These are phyloP conservation scores for Phytophthora fragariaefolia DNA, from an alignment of 352 stramenopile species.

Conservation along the genomic window DNA sequence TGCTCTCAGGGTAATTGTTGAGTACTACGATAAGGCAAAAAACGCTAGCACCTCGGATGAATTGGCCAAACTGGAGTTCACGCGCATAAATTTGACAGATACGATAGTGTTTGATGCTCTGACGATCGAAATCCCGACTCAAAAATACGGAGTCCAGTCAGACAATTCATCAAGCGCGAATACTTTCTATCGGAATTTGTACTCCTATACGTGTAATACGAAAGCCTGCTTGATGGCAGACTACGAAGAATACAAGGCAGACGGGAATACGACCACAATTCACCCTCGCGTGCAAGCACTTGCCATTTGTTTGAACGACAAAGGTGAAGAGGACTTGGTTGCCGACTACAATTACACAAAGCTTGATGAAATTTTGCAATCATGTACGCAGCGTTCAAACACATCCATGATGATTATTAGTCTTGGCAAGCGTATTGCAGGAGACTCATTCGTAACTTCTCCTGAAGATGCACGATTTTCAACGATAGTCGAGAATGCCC, in stretches of 20 bases:
- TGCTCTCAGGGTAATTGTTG: neutral
- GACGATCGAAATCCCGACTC: constrained; percentile 12
- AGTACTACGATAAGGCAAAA: constrained; percentile 13
- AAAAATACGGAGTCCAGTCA: neutral
- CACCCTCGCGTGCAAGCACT: constrained; percentile 22
- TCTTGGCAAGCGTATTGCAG: constrained; percentile 19
- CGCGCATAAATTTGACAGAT: constrained; percentile 4
- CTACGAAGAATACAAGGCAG: neutral
- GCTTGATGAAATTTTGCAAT: constrained; percentile 4
- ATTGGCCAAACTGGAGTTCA: constrained; percentile 13
- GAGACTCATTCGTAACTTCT: constrained; percentile 6
- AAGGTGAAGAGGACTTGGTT: neutral
- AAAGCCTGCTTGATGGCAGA: neutral
- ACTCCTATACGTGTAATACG: neutral
- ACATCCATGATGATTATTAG: constrained; percentile 23
- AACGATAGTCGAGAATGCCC: constrained; percentile 9
- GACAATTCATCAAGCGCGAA: constrained; percentile 12
- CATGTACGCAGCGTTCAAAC: constrained; percentile 16
- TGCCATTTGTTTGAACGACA: constrained; percentile 17
- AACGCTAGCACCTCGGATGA: constrained; percentile 10
- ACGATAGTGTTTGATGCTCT: constrained; percentile 11
- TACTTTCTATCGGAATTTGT: neutral
- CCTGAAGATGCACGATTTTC: neutral
- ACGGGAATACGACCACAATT: neutral
- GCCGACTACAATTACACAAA: neutral